Conservation (phyloP, 1,284 basidiomycete genomes). For the Trametes hirsuta region DNA sequence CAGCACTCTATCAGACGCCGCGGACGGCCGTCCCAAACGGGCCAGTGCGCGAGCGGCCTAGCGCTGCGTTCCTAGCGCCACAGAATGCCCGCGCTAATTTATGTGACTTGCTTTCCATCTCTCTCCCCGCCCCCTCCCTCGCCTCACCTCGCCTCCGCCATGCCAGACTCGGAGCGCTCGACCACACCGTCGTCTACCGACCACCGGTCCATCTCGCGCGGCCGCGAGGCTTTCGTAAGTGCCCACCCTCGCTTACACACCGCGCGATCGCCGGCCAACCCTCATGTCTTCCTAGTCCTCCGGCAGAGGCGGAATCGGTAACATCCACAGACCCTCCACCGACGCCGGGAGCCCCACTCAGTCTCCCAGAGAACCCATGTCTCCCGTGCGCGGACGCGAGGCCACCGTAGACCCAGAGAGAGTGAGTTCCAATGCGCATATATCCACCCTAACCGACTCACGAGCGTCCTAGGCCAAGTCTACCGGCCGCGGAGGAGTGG, state of each 20-base stretch:
- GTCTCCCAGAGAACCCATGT: slow-evolving; percentile 39
- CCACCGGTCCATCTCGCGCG: slow-evolving; percentile 34
- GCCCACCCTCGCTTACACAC: neutral
- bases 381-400: slow-evolving; percentile 60
- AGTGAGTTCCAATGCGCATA: slow-evolving; percentile 28
- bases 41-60: neutral
- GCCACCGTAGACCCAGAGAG: slow-evolving; percentile 40
- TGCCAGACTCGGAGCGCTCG: slow-evolving; percentile 18
- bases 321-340: slow-evolving; percentile 55
- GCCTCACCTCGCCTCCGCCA: slow-evolving; percentile 2
- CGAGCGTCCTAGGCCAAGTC: slow-evolving; percentile 49
- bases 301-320: slow-evolving; percentile 70
- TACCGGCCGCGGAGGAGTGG: slow-evolving; percentile 76
- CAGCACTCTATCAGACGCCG: too few species aligned
- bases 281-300: slow-evolving; percentile 45
- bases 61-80: neutral
- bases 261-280: neutral
- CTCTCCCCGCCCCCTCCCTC: neutral
- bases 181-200: slow-evolving; percentile 17
- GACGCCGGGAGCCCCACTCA: slow-evolving; percentile 39
- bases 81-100: slow-evolving; percentile 3
- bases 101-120: neutral
- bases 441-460: neutral
- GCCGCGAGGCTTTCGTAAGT: slow-evolving; percentile 35
- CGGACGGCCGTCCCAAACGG: too few species aligned